Base-by-base conservation (phyloP, 1,139 yeast species). In the Scheffersomyces segobiensis region DNA sequence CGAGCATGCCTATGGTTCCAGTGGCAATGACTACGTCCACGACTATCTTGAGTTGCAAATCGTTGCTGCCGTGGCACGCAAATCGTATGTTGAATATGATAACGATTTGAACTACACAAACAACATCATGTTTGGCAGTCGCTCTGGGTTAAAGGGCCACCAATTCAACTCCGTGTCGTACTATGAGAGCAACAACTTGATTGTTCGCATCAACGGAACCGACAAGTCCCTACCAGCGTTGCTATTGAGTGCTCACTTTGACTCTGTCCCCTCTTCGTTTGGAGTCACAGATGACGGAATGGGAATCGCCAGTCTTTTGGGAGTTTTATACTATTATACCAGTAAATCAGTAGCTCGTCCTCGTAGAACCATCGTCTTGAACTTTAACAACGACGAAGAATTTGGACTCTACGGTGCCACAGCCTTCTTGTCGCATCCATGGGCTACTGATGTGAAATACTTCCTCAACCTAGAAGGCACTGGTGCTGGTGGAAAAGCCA, bases 281-380 rank as follows among this genome's bases (percentile, higher is more conserved):
- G 98, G 98, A 39, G 87, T 96, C 5, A 93, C 98, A 6, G 98
- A 93, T 71, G 97, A 91, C 69, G 98, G 98, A 0, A 88, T 88
- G 77, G 98, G 98, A n/a, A 81, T 91, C 60, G 97, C 95, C 1
- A 83, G 95, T 6, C 77, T 92, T 81, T 77, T 93, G 52, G 97
- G 95, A 1, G 77, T 90, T 2, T 75, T 93, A 60, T 78, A 85
- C 53, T 75, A 85, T 63, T 84, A 79, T 63, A 69, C 85, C 1
- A 10, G 21, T 47, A 67, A 75, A 0, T 72, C 75, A 0, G 67
- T 74, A 5, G 74, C 76, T 18, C 87, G 81, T 59, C 97, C 97
- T 0, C 70, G 77, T 52, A 81, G 97, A 58, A 87, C 96, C 2
- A 75, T 93, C 17, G 77, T 93, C 6, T 87, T 93, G 75, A 92